Evolutionary conservation across 2,329 filamentous ascomycete species (phyloP).

Genomic region (Penicillium oxalicum): DNA sequence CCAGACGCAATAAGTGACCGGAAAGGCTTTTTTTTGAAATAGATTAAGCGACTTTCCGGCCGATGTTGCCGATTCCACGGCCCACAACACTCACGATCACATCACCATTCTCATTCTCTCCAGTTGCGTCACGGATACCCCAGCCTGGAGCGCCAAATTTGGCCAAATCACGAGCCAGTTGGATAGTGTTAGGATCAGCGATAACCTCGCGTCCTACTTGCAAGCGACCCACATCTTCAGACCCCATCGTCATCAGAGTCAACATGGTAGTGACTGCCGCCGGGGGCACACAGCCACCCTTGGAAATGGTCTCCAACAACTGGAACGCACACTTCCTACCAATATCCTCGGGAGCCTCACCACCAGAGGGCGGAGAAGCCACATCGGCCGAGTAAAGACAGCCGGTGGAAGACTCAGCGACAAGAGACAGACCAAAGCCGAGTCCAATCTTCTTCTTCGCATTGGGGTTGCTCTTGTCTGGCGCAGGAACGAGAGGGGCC

Average conservation of each 20-base stretch:
- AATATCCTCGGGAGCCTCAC: constrained; percentile 81
- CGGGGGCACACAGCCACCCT: constrained; percentile 73
- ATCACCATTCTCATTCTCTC: constrained; percentile 59
- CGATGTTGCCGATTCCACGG: constrained; percentile 87
- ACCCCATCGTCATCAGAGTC: constrained; percentile 95
- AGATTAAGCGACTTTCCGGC: constrained; percentile 70
- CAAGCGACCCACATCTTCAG: constrained; percentile 86
- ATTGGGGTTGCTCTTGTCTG: constrained; percentile 59
- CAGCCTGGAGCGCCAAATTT: constrained; percentile 87
- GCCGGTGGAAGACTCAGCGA: constrained; percentile 86
- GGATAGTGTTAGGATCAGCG: constrained; percentile 72
- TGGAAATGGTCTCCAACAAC: constrained; percentile 72
- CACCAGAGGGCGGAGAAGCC: constrained; percentile 66
- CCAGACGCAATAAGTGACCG: background rate
- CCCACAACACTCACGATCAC: constrained; percentile 89
- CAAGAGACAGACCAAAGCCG: constrained; percentile 83
- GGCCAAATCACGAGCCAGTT: constrained; percentile 74
- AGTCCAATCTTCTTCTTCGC: constrained; percentile 65
- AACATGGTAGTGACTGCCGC: constrained; percentile 69
- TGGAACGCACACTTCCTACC: constrained; percentile 85
- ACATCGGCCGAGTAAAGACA: constrained; percentile 85
- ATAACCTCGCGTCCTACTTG: constrained; percentile 75
- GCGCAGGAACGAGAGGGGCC: constrained; percentile 57
- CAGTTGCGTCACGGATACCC: constrained; percentile 73
- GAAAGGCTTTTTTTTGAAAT: background rate